Conservation (phyloP, 208 protist genomes). For the Acanthamoeba quina region DNA sequence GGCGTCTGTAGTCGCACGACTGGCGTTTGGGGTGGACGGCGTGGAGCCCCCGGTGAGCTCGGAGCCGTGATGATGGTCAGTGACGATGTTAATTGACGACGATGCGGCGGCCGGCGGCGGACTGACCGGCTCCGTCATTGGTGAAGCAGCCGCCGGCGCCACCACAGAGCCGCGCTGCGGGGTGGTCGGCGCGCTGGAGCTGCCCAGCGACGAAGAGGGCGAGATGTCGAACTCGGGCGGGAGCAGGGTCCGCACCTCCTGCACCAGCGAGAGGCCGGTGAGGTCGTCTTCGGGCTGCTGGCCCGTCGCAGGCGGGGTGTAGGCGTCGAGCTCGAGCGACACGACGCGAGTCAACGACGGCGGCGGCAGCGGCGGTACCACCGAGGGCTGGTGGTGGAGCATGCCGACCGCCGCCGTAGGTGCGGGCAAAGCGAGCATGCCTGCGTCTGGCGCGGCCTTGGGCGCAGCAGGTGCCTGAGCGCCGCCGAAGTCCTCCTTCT, state of each 20-base stretch:
- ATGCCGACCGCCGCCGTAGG: not conserved
- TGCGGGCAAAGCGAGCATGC: not conserved
- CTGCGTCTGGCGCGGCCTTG: too few relatives aligned
- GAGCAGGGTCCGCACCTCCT: slow-evolving; percentile 25
- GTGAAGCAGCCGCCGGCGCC: not conserved
- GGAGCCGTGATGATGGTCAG: too few relatives aligned
- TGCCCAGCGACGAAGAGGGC: not conserved
- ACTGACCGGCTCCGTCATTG: too few relatives aligned
- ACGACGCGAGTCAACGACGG: not conserved
- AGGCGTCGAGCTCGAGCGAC: slow-evolving; percentile 30
- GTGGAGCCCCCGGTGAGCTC: too few relatives aligned
- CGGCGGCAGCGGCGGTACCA: too few relatives aligned
- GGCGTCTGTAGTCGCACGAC: too few relatives aligned
- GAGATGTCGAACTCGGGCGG: slow-evolving; percentile 56
- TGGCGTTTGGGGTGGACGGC: too few relatives aligned
- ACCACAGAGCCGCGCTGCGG: not conserved
- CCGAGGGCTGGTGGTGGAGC: not conserved
- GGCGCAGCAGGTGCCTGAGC: too few relatives aligned
- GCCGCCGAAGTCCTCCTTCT: not conserved
- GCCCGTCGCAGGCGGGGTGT: slow-evolving; percentile 12
- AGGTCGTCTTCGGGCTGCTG: not conserved
- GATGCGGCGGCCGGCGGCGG: too few relatives aligned
- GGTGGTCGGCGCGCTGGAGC: not conserved
- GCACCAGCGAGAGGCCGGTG: not conserved
- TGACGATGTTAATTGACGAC: too few relatives aligned